Evolutionary conservation across 148 eudicot species (phyloP).

Genomic region (Fagopyrum homotropicum): DNA sequence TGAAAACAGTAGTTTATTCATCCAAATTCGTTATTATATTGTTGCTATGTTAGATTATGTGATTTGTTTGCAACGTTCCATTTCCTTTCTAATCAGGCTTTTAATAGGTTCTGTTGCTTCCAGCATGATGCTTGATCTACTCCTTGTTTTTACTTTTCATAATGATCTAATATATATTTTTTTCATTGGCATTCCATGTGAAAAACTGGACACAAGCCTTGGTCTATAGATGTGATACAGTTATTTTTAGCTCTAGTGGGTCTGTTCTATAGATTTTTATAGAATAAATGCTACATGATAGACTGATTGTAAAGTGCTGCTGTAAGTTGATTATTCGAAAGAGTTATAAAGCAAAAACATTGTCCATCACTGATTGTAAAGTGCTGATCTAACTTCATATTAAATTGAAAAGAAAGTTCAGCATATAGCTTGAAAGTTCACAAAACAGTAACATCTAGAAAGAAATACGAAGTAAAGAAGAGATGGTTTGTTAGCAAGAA

Average conservation of each 20-base stretch:
- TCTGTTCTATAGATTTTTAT: neutral
- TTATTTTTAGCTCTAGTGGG: neutral
- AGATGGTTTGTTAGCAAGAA: too few relatives aligned
- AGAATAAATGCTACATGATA: neutral
- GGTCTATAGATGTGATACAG: neutral
- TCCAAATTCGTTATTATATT: too few relatives aligned
- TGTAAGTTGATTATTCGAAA: neutral
- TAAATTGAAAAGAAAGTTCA: too few relatives aligned
- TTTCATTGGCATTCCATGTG: neutral
- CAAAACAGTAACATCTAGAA: too few relatives aligned
- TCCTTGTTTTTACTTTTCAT: neutral
- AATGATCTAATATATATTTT: neutral
- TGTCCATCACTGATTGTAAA: neutral
- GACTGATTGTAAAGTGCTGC: neutral
- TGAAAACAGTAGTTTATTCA: too few relatives aligned
- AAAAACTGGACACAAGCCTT: neutral
- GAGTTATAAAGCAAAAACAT: neutral
- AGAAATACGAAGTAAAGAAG: too few relatives aligned
- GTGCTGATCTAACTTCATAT: too few relatives aligned
- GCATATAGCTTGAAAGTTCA: too few relatives aligned
- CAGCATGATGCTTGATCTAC: neutral
- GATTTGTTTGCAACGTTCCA: neutral
- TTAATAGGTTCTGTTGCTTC: neutral
- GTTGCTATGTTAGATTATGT: neutral
- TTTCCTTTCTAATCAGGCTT: neutral